Evolutionary conservation across 106 monocot genomes (phyloP), one percentile per base, ranked within the genome.

Genomic region (Iris macrosiphon): DNA sequence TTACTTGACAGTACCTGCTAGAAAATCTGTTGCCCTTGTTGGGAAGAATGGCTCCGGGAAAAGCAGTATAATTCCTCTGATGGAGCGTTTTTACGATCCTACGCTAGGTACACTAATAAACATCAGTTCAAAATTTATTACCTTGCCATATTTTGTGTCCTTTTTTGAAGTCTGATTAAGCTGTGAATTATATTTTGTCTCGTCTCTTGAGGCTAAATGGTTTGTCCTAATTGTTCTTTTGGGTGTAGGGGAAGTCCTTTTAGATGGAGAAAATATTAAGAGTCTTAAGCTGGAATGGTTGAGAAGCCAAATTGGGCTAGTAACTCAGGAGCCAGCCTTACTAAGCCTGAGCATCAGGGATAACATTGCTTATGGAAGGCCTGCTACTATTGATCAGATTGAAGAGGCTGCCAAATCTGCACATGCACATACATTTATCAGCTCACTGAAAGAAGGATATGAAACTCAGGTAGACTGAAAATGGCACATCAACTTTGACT

Each of bases 381-480:
- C 89, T 71, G 82, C 82, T 59, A 79, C 81, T 15, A 64, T 61
- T 67, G 85, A 95, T 73, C 85, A 95, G 52, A 95, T 89, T 63
- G 95, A 85, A 71, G 95, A 95, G 64, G 95, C 95, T 65, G 95
- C 95, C 10, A 95, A 95, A 70, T 85, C 79, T 46, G 96, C 96
- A 32, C 90, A 98, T 75, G 90, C 90, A 9, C 90, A 87, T 62
- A 76, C 80, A 34, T 98, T 90, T 61, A 90, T 90, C 38, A 87
- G 72, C 61, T 90, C 86, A 52, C 79, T 96, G 52, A 73, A 82
- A 67, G 73, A 75, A 49, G 94, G 89, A 64, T 95, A 95, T 65
- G 85, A 82, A 20, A 86, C 89, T 45, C 85, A 89, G 76, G 95
- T 96, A 61, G 28, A 20, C 33, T 19, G 7, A 25, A 38, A 19